Evolutionary conservation across 2,329 filamentous ascomycete species (phyloP), one percentile per base, ranked within the genome.

Genomic region (Trichophyton rubrum): DNA sequence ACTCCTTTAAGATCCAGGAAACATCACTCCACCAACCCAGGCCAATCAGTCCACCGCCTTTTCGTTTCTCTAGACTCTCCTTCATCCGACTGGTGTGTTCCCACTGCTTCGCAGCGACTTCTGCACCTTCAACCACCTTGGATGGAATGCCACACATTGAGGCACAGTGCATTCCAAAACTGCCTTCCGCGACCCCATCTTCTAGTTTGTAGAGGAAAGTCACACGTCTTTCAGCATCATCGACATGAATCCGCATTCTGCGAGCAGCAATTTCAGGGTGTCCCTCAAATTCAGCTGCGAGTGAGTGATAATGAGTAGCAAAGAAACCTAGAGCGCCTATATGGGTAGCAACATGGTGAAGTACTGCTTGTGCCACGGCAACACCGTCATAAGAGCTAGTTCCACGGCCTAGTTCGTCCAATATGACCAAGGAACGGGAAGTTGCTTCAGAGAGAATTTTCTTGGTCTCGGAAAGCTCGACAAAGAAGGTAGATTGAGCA

Each of bases 151-250:
- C 93, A 68, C 93, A 99, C 93, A 99, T 99, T 62, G 90, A 87
- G 0, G 93, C 93, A 71, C 93, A 99, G 73, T 99, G 93, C 93
- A 99, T 99, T 68, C 93, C 93, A 69, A 97, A 99, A 69, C 89
- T 95, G 15, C 93, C 93, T 73, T 97, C 91, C 0, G 93, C 93
- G 8, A 97, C 90, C 1, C 93, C 93, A 13, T 89, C 83, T 73
- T 97, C 93, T 0, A 99, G 82, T 69, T 89, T 91, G 77, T 99
- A 99, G 60, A 99, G 73, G 76, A 99, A 99, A 0, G 92, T 96
- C n/a, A 99, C 85, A n/a, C 86, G 85, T 24, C 89, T 83, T 61
- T 89, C 82, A 55, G 81, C 82, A 3, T 93, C 88, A 65, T 99
- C 92, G 1, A 99, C 93, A 61, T 91, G 84, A 62, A 99, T 97